phyloP scores from a whole-genome alignment of 1,284 basidiomycete genomes.

The Meripilus lineatus region DNA sequence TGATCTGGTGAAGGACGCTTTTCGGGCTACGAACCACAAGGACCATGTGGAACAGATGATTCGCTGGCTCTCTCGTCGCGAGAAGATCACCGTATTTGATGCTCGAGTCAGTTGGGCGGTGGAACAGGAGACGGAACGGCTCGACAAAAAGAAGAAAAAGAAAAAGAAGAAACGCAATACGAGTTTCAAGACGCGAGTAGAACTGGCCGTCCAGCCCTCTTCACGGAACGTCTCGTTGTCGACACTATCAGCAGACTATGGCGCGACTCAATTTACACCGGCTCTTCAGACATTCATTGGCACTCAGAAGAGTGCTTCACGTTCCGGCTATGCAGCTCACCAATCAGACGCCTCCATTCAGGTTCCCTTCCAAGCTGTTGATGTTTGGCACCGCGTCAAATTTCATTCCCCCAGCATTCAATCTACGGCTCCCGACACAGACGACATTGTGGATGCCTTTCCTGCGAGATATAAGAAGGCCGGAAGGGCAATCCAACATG shows the following conservation, averaged over 20 bases:
- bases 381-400: not conserved
- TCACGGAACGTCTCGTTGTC: slow-evolving; percentile 15
- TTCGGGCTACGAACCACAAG: slow-evolving; percentile 21
- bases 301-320: too few species aligned
- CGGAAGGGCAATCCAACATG: slow-evolving; percentile 8
- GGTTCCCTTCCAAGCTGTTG: not conserved
- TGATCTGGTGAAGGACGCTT: too few species aligned
- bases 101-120: too few species aligned
- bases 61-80: too few species aligned
- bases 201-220: slow-evolving; percentile 22
- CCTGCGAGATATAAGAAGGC: slow-evolving; percentile 9
- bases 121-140: slow-evolving; percentile 33
- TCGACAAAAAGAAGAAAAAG: slow-evolving; percentile 27
- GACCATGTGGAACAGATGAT: slow-evolving; percentile 29
- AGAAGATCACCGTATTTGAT: too few species aligned
- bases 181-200: slow-evolving; percentile 19
- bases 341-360: slow-evolving; percentile 7
- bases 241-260: slow-evolving; percentile 17
- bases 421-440: not conserved
- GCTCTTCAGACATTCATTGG: slow-evolving; percentile 9
- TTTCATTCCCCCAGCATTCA: not conserved
- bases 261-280: slow-evolving; percentile 19
- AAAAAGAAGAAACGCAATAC: slow-evolving; percentile 1
- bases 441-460: slow-evolving; percentile 1
- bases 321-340: too few species aligned